Conservation (phyloP, 106 monocot species). For the Apostasia shenzhenica region DNA sequence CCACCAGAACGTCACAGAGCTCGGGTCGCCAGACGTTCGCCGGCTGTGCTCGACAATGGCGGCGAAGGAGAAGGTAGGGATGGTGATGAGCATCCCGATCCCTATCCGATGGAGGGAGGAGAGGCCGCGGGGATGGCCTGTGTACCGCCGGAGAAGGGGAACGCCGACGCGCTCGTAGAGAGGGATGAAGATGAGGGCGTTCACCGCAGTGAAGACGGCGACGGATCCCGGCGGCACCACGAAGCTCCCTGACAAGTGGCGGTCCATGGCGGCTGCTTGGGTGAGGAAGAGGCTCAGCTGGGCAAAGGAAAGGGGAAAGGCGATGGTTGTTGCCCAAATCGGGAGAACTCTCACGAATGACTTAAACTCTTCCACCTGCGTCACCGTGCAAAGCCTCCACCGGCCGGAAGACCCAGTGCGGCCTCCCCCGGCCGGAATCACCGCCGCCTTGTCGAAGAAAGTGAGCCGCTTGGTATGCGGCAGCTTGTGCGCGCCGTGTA, state of each 20-base stretch:
- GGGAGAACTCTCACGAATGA: conserved; percentile 41
- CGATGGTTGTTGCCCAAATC: conserved; percentile 45
- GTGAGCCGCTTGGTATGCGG: conserved; percentile 18
- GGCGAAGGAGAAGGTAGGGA: conserved; percentile 20
- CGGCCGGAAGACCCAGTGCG: not conserved
- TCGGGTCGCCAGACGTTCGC: not conserved
- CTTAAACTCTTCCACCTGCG: conserved; percentile 62
- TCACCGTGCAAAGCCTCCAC: conserved; percentile 51
- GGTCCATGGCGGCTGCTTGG: conserved; percentile 43
- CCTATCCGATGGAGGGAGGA: conserved; percentile 46
- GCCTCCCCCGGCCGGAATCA: not conserved
- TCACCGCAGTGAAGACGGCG: conserved; percentile 30
- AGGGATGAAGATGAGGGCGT: conserved; percentile 27
- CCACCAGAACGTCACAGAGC: conserved; percentile 23
- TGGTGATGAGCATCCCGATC: conserved; percentile 33
- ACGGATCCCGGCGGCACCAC: conserved; percentile 31
- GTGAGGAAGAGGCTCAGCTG: conserved; percentile 49
- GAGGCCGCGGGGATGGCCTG: conserved; percentile 27
- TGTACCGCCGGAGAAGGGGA: conserved; percentile 26
- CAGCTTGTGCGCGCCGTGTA: conserved; percentile 20
- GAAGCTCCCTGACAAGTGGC: conserved; percentile 12
- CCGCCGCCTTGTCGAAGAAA: conserved; percentile 25
- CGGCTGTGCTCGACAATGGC: conserved; percentile 25
- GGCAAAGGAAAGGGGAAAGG: conserved; percentile 29
- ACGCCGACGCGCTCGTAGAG: conserved; percentile 28